phyloP scores from a whole-genome alignment of 257 asterid genomes.

The Solanum habrochaites region DNA sequence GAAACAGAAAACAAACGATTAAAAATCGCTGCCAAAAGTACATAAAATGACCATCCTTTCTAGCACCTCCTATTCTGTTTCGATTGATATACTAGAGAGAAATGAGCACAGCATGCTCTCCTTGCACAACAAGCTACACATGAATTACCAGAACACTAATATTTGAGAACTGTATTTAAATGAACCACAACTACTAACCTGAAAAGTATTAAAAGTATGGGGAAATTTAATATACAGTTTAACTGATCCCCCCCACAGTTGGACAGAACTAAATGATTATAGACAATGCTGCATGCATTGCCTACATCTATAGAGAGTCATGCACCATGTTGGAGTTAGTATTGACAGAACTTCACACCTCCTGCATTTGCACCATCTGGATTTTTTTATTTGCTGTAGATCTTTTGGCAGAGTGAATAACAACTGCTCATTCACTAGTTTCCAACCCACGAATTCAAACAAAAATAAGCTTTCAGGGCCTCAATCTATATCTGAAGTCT shows the following conservation, averaged over 20 bases:
- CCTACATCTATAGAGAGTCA: background rate
- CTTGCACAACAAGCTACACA: background rate
- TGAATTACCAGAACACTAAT: background rate
- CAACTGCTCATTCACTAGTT: constrained; percentile 10
- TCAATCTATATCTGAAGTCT: constrained; percentile 3
- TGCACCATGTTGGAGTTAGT: background rate
- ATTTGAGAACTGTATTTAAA: background rate
- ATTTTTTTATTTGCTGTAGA: constrained; percentile 9
- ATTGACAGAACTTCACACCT: constrained; percentile 7
- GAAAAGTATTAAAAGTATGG: background rate
- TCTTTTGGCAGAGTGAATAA: constrained; percentile 8
- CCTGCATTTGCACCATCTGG: constrained; percentile 10
- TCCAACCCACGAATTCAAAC: constrained; percentile 6
- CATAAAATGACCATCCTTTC: background rate
- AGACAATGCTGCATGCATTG: background rate
- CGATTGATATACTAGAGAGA: background rate
- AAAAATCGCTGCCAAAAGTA: background rate
- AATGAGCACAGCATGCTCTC: background rate
- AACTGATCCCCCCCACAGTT: background rate
- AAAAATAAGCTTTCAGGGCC: background rate
- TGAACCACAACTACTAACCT: background rate
- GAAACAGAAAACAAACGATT: background rate
- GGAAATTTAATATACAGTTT: background rate
- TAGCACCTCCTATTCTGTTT: background rate
- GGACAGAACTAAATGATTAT: background rate